These are phyloP conservation scores for Trichoderma sp. DNA, from an alignment of 2,329 filamentous ascomycete species.

Conservation along the genomic window DNA sequence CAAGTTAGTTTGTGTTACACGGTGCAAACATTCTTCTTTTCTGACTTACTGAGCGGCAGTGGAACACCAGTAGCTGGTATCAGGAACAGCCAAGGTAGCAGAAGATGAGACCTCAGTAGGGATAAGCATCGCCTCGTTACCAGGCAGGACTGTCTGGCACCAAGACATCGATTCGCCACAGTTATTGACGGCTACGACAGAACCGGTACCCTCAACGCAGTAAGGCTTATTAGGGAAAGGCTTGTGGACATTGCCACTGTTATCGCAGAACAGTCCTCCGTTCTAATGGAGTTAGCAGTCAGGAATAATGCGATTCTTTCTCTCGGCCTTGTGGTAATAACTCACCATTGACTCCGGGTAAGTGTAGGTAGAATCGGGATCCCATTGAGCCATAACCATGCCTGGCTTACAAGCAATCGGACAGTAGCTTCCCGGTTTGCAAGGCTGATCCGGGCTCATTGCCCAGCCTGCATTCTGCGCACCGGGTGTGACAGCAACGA, in stretches of 20 bases:
- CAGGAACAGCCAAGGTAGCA: slow-evolving; percentile 71
- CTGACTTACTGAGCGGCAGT: slow-evolving; percentile 72
- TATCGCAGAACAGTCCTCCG: slow-evolving; percentile 74
- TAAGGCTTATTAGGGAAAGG: slow-evolving; percentile 70
- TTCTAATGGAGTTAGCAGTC: slow-evolving; percentile 53
- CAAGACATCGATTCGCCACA: slow-evolving; percentile 66
- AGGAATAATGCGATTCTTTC: neutral
- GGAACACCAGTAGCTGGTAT: slow-evolving; percentile 68
- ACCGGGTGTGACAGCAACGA: slow-evolving; percentile 69
- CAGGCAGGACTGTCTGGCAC: slow-evolving; percentile 79
- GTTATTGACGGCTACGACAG: slow-evolving; percentile 69
- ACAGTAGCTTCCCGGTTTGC: slow-evolving; percentile 69
- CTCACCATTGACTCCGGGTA: slow-evolving; percentile 75
- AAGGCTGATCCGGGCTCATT: slow-evolving; percentile 74
- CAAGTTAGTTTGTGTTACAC: neutral
- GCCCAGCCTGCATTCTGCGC: slow-evolving; percentile 74
- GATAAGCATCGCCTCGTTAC: slow-evolving; percentile 82
- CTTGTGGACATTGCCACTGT: slow-evolving; percentile 66
- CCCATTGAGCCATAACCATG: slow-evolving; percentile 79
- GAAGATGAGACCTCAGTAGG: slow-evolving; percentile 66
- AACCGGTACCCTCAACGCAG: slow-evolving; percentile 70
- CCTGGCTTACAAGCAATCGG: slow-evolving; percentile 77
- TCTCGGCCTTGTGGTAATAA: slow-evolving; percentile 27
- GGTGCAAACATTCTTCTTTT: neutral
- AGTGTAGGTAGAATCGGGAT: slow-evolving; percentile 68